These are phyloP conservation scores for Collybia mongolica DNA, from an alignment of 768 basidiomycete genomes.

Conservation along the genomic window DNA sequence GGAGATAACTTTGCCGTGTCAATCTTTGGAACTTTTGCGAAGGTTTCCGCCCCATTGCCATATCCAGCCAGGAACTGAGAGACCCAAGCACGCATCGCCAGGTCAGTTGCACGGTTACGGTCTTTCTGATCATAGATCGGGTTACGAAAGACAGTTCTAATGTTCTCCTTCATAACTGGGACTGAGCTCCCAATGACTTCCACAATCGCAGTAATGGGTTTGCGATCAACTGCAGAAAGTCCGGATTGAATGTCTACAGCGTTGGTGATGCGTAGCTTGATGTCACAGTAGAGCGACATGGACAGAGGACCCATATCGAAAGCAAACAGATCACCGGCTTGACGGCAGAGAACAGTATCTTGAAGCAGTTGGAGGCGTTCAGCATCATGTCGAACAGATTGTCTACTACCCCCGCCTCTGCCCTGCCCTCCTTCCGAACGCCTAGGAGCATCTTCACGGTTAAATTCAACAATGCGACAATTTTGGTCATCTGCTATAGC, in stretches of 20 bases:
- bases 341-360: conserved; percentile 43
- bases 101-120: conserved; percentile 28
- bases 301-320: conserved; percentile 55
- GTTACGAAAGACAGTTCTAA: conserved; percentile 34
- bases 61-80: conserved; percentile 44
- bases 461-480: conserved; percentile 35
- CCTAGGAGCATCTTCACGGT: too few species aligned
- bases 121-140: conserved; percentile 31
- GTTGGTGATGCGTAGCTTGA: conserved; percentile 39
- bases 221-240: conserved; percentile 36
- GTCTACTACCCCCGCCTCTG: conserved; percentile 13
- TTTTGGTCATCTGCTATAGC: conserved; percentile 39
- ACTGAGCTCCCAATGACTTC: conserved; percentile 36
- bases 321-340: conserved; percentile 42
- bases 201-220: conserved; percentile 40
- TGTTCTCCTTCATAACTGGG: conserved; percentile 33
- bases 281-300: conserved; percentile 44
- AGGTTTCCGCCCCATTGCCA: conserved; percentile 38
- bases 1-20: conserved; percentile 37
- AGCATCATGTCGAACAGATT: conserved; percentile 10
- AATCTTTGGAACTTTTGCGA: conserved; percentile 41
- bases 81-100: conserved; percentile 48
- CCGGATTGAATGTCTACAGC: conserved; percentile 62
- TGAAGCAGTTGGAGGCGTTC: conserved; percentile 31
- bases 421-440: conserved; percentile 6